phyloP scores from a whole-genome alignment of 2,329 filamentous ascomycete species.

The Fusarium siculi region DNA sequence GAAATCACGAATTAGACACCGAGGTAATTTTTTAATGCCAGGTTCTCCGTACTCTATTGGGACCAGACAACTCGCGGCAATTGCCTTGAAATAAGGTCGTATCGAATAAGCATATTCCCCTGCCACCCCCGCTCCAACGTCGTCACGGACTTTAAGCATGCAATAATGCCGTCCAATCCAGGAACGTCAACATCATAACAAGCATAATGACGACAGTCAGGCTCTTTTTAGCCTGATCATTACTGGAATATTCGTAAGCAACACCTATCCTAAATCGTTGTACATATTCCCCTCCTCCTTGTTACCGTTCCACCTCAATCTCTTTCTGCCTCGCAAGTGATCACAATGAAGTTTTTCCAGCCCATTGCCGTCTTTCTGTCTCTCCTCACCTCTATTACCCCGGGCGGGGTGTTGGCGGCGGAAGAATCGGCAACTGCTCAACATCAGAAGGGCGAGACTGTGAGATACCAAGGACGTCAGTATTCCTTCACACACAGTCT shows the following conservation, averaged over 20 bases:
- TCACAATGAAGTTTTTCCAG: slow-evolving; percentile 12
- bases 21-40: not conserved
- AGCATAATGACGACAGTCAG: not conserved
- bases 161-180: not conserved
- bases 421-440: not conserved
- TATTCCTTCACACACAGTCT: not conserved
- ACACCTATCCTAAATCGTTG: not conserved
- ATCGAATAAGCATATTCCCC: not conserved
- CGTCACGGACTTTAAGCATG: not conserved
- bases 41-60: not conserved
- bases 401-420: slow-evolving; percentile 2
- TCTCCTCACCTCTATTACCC: not conserved
- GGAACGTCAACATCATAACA: not conserved
- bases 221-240: not conserved
- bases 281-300: not conserved
- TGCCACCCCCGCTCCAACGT: not conserved
- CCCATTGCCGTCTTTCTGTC: slow-evolving; percentile 4
- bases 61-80: not conserved
- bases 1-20: not conserved
- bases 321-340: not conserved
- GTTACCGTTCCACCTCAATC: too few species aligned
- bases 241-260: not conserved
- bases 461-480: slow-evolving; percentile 13
- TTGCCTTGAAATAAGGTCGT: not conserved
- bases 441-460: not conserved